A percentile compares a stretch with the other conserved stretches of the same genome.
phyloP scores from a whole-genome alignment of 1,139 yeast genomes.

The Protomyces inouyei region DNA sequence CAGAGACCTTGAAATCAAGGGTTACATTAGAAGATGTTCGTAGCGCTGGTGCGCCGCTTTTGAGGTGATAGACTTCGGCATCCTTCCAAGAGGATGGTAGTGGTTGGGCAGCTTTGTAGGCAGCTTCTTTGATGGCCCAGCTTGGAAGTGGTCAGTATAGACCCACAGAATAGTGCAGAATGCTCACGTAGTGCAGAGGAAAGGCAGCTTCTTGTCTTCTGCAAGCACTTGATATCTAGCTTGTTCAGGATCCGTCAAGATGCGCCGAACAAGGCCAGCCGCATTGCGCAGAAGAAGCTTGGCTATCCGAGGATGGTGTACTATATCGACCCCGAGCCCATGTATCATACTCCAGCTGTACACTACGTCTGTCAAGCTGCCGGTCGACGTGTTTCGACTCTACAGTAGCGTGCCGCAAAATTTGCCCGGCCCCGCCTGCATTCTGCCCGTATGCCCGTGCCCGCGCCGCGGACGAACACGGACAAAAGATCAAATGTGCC shows the following conservation, averaged over 20 bases:
- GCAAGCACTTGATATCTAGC: background rate
- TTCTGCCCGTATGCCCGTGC: too few relatives aligned
- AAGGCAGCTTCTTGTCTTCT: background rate
- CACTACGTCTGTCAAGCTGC: too few relatives aligned
- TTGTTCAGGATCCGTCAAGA: slow-evolving; percentile 9
- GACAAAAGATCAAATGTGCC: too few relatives aligned
- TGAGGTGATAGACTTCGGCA: background rate
- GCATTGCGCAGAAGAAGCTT: background rate
- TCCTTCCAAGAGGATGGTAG: slow-evolving; percentile 13
- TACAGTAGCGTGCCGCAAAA: too few relatives aligned
- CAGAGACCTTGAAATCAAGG: slow-evolving; percentile 11
- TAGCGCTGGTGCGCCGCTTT: slow-evolving; percentile 7
- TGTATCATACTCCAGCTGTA: background rate
- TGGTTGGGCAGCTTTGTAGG: slow-evolving; percentile 23
- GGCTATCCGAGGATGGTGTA: slow-evolving; percentile 16
- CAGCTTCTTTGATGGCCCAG: slow-evolving; percentile 24
- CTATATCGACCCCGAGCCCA: slow-evolving; percentile 15
- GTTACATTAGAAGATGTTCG: background rate
- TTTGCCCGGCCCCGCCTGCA: too few relatives aligned
- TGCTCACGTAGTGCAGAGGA: slow-evolving; percentile 9
- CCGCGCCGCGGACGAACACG: too few relatives aligned
- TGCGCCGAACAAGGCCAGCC: slow-evolving; percentile 3
- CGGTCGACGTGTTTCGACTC: too few relatives aligned
- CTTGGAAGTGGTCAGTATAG: background rate
- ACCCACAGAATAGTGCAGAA: background rate